Evolutionary conservation across 495 filamentous ascomycete genomes (phyloP).

Genomic region (Glarea lozoyensis): DNA sequence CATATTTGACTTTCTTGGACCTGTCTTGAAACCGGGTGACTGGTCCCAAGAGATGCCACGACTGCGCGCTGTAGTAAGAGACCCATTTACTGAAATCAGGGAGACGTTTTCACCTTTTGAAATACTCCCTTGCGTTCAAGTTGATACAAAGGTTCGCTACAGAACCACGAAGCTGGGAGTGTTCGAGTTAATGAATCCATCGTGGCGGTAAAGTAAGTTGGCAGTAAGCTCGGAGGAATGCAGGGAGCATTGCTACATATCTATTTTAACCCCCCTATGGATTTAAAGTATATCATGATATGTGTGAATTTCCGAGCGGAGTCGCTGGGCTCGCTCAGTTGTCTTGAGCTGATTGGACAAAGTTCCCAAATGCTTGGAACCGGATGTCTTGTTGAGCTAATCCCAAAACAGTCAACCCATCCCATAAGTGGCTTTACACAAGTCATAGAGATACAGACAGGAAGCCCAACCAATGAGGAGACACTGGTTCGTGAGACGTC

Average conservation of each 20-base stretch:
- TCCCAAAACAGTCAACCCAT: no score
- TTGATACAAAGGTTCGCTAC: conserved; percentile 30
- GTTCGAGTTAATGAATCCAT: conserved; percentile 23
- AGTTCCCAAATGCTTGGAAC: no score
- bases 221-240: background rate
- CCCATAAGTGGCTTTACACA: no score
- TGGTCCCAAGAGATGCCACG: conserved; percentile 57
- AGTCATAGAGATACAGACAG: no score
- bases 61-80: conserved; percentile 24
- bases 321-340: no score
- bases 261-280: background rate
- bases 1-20: conserved; percentile 40
- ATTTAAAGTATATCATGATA: background rate
- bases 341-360: no score
- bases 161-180: conserved; percentile 34
- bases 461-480: no score
- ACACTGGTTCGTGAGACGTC: no score
- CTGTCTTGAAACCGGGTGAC: conserved; percentile 41
- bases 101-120: conserved; percentile 45
- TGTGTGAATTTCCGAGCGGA: background rate
- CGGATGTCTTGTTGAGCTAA: no score
- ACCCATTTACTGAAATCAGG: conserved; percentile 38
- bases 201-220: background rate
- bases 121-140: conserved; percentile 49
- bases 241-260: background rate